These are phyloP conservation scores for Microbotryum saponariae DNA, from an alignment of 1,284 basidiomycete species.

Conservation along the genomic window DNA sequence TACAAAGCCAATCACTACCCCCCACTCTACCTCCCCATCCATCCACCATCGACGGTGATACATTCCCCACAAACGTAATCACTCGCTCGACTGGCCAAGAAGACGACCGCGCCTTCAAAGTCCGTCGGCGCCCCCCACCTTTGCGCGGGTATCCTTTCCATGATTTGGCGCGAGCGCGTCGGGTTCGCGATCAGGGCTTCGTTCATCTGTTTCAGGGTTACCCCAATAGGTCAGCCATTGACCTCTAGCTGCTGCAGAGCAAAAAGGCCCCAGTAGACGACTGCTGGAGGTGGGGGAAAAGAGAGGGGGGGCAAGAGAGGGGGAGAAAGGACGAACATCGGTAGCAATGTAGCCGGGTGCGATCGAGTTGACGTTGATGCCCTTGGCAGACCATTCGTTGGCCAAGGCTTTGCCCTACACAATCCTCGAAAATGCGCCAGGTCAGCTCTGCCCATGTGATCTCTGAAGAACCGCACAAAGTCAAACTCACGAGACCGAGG, in stretches of 20 bases:
- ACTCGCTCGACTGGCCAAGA: slow-evolving; percentile 74
- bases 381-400: slow-evolving; percentile 67
- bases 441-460: no score
- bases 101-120: slow-evolving; percentile 85
- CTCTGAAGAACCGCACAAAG: neutral
- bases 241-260: no score
- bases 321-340: slow-evolving; percentile 53
- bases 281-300: no score
- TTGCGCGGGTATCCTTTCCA: slow-evolving; percentile 82
- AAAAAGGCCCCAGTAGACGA: no score
- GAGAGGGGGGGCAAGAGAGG: no score
- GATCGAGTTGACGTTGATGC: slow-evolving; percentile 82
- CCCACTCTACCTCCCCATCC: slow-evolving; percentile 25
- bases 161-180: slow-evolving; percentile 71
- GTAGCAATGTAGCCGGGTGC: slow-evolving; percentile 88
- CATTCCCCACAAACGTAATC: slow-evolving; percentile 84
- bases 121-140: slow-evolving; percentile 82
- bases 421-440: neutral
- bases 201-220: slow-evolving; percentile 44
- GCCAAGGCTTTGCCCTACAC: slow-evolving; percentile 43
- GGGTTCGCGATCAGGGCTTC: slow-evolving; percentile 67
- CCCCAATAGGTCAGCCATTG: no score
- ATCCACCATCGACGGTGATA: slow-evolving; percentile 41
- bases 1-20: no score
- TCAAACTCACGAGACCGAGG: slow-evolving; percentile 1